Evolutionary conservation across 495 filamentous ascomycete species (phyloP).

Genomic region (Venustampulla echinocandica): DNA sequence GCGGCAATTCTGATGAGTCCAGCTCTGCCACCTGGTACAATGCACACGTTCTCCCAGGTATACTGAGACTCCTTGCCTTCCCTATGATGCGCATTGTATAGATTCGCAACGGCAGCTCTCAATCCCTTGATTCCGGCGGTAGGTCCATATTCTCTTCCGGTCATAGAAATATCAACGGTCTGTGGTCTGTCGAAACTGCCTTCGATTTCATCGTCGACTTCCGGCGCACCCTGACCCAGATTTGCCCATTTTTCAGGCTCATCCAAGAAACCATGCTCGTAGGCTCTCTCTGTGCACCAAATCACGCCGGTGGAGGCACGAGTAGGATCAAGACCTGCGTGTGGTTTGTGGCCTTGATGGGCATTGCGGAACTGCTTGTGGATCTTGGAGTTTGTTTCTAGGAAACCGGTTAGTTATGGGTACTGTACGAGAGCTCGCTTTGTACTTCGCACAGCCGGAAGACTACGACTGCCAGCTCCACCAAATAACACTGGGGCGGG

Average conservation of each 20-base stretch:
- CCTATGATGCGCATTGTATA: constrained; percentile 91
- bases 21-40: constrained; percentile 88
- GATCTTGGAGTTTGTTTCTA: constrained; percentile 69
- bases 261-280: constrained; percentile 73
- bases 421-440: neutral
- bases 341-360: constrained; percentile 80
- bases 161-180: constrained; percentile 66
- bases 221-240: constrained; percentile 87
- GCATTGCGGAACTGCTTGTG: constrained; percentile 78
- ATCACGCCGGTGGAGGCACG: constrained; percentile 77
- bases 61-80: constrained; percentile 84
- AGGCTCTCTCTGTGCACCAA: constrained; percentile 77
- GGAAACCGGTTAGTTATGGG: neutral
- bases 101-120: constrained; percentile 76
- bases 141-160: constrained; percentile 82
- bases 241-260: constrained; percentile 83
- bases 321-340: constrained; percentile 80
- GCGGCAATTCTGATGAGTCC: constrained; percentile 92
- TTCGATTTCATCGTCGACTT: constrained; percentile 87
- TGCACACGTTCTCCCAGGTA: constrained; percentile 98
- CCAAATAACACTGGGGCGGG: constrained; percentile 1
- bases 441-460: neutral
- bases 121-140: constrained; percentile 90
- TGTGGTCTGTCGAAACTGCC: constrained; percentile 83
- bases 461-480: neutral